Conservation (phyloP, 805 yeast genomes). For the Blastobotrys robertii region DNA sequence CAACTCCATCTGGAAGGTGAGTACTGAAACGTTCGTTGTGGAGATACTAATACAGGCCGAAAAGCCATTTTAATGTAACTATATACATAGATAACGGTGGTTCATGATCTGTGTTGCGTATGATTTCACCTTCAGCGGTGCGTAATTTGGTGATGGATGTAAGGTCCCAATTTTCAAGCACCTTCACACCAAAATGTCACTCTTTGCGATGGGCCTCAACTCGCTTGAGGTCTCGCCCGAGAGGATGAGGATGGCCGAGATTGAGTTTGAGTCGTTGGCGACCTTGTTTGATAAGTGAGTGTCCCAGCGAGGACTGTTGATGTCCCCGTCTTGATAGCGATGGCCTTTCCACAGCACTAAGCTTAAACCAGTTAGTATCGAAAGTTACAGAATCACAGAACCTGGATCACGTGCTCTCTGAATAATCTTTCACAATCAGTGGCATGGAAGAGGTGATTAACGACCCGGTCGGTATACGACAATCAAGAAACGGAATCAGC, state of each 20-base stretch:
- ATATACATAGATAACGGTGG: background rate
- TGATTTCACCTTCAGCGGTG: too few species aligned
- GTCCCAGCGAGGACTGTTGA: too few species aligned
- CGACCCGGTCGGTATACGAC: too few species aligned
- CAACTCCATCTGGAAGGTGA: constrained; percentile 39
- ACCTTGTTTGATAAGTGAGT: constrained; percentile 23
- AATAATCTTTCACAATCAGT: too few species aligned
- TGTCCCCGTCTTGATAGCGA: too few species aligned
- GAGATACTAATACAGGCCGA: constrained; percentile 3
- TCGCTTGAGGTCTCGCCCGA: constrained; percentile 24
- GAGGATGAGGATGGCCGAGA: constrained; percentile 25
- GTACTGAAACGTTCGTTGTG: background rate
- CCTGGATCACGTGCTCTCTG: too few species aligned
- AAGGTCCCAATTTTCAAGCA: background rate
- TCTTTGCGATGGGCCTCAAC: constrained; percentile 24
- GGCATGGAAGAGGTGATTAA: too few species aligned
- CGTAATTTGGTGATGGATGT: too few species aligned
- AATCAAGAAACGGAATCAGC: background rate
- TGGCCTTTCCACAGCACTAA: too few species aligned
- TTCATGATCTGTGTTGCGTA: too few species aligned
- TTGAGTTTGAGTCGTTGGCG: constrained; percentile 26
- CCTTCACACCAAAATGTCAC: constrained; percentile 24
- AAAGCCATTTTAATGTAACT: constrained; percentile 4
- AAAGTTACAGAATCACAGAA: too few species aligned
- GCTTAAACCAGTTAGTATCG: too few species aligned